phyloP scores from a whole-genome alignment of 768 basidiomycete genomes.

The Brasilioporus rufonigricans region DNA sequence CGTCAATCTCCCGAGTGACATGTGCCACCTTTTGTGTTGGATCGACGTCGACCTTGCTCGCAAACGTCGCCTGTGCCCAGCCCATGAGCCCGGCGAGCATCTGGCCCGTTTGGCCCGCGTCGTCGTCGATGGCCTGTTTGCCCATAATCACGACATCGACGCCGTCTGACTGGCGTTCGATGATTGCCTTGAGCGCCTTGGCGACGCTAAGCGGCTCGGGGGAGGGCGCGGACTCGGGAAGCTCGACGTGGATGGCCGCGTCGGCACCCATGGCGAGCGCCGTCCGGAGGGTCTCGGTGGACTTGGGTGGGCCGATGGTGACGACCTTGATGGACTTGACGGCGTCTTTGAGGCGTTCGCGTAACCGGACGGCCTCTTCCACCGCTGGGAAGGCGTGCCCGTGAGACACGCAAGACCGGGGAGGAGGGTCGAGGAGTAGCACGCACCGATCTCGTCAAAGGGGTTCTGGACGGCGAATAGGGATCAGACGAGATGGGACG shows the following conservation, averaged over 20 bases:
- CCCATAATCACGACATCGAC: slow-evolving; percentile 93
- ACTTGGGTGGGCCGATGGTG: slow-evolving; percentile 92
- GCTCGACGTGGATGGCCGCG: slow-evolving; percentile 85
- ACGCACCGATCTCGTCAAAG: slow-evolving; percentile 95
- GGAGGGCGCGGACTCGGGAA: slow-evolving; percentile 64
- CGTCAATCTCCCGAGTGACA: slow-evolving; percentile 91
- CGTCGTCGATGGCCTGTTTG: slow-evolving; percentile 98
- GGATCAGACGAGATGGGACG: background rate
- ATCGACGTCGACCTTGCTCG: slow-evolving; percentile 80
- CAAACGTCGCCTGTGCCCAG: slow-evolving; percentile 95
- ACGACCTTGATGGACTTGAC: slow-evolving; percentile 89
- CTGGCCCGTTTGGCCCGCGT: slow-evolving; percentile 92
- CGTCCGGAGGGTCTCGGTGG: slow-evolving; percentile 87
- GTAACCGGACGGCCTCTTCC: slow-evolving; percentile 95
- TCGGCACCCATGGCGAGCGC: slow-evolving; percentile 99
- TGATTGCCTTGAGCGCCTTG: slow-evolving; percentile 74
- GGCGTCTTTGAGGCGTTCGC: slow-evolving; percentile 72
- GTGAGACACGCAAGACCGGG: background rate
- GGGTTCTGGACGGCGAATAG: slow-evolving; percentile 67
- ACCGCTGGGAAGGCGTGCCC: slow-evolving; percentile 60
- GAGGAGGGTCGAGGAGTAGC: background rate
- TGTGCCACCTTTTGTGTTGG: slow-evolving; percentile 57
- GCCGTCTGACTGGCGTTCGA: slow-evolving; percentile 56
- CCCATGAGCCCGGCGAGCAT: slow-evolving; percentile 93
- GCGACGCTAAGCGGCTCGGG: slow-evolving; percentile 94